A percentile compares a stretch with the other conserved stretches of the same genome.
Conservation (phyloP, 495 filamentous ascomycete species). For the Sordaria brevicollis region DNA sequence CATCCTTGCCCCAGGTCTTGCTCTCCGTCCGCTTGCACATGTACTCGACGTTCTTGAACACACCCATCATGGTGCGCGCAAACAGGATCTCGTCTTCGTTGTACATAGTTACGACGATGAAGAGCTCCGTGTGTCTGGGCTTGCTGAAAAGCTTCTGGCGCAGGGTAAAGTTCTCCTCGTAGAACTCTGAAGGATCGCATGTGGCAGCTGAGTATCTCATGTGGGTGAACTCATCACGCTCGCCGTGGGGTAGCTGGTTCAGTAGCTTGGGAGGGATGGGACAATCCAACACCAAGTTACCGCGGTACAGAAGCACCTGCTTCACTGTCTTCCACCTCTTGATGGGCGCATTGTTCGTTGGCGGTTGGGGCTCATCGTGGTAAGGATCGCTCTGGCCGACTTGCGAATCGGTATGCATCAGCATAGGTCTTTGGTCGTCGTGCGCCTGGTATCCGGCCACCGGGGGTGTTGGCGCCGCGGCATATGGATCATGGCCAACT, state of each 20-base stretch:
- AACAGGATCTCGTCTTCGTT: conserved; percentile 98
- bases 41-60: conserved; percentile 96
- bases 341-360: conserved; percentile 45
- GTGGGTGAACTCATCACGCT: conserved; percentile 96
- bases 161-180: conserved; percentile 78
- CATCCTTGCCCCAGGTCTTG: conserved; percentile 97
- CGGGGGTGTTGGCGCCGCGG: conserved; percentile 6
- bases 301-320: conserved; percentile 91
- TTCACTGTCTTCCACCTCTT: conserved; percentile 97
- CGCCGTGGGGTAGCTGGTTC: conserved; percentile 75
- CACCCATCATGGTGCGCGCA: conserved; percentile 91
- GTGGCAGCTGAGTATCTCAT: conserved; percentile 99
- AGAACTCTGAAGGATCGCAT: conserved; percentile 87
- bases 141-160: conserved; percentile 92
- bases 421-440: conserved; percentile 41
- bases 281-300: conserved; percentile 95
- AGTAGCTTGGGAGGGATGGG: conserved; percentile 86
- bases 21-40: conserved; percentile 86
- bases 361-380: conserved; percentile 36
- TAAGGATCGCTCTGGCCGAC: conserved; percentile 35
- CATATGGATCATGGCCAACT: background rate
- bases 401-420: conserved; percentile 36
- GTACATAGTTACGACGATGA: conserved; percentile 98
- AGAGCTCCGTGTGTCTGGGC: conserved; percentile 86
- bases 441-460: conserved; percentile 47